phyloP scores from a whole-genome alignment of 2,329 filamentous ascomycete genomes.

The Emergomyces pasteurianus region DNA sequence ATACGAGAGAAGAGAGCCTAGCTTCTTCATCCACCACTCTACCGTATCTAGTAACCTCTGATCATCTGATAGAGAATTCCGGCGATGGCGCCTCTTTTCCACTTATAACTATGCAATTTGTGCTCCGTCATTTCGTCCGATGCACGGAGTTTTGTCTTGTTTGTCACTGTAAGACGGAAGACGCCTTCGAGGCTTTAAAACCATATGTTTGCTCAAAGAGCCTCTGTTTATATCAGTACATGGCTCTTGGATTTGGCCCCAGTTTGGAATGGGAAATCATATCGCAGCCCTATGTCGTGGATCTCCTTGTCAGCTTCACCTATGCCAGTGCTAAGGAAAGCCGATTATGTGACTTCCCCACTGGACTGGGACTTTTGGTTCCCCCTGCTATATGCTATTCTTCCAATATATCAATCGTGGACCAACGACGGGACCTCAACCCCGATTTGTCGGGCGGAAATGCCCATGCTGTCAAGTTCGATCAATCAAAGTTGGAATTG shows the following conservation, averaged over 20 bases:
- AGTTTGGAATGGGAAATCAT: slow-evolving; percentile 76
- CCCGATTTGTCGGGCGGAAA: slow-evolving; percentile 3
- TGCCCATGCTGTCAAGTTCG: slow-evolving; percentile 16
- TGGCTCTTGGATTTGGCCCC: slow-evolving; percentile 72
- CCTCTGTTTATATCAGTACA: slow-evolving; percentile 79
- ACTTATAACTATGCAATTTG: slow-evolving; percentile 58
- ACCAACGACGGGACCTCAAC: not conserved
- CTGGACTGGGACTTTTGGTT: slow-evolving; percentile 40
- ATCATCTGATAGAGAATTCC: slow-evolving; percentile 34
- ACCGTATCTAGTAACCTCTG: slow-evolving; percentile 36
- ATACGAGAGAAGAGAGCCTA: slow-evolving; percentile 17
- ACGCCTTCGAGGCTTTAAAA: slow-evolving; percentile 44
- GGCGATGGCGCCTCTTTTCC: slow-evolving; percentile 38
- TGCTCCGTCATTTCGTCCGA: slow-evolving; percentile 61
- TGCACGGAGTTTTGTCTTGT: slow-evolving; percentile 82
- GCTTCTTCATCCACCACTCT: slow-evolving; percentile 18
- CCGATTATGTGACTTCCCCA: slow-evolving; percentile 43
- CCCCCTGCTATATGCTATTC: slow-evolving; percentile 2
- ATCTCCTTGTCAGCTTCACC: slow-evolving; percentile 73
- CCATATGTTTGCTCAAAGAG: slow-evolving; percentile 61
- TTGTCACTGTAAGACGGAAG: slow-evolving; percentile 58
- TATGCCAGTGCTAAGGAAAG: slow-evolving; percentile 44
- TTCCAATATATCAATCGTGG: not conserved
- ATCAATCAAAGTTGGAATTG: slow-evolving; percentile 31
- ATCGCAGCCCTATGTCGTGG: slow-evolving; percentile 68